Percentiles rank a stretch among this genome's conserved stretches.
phyloP scores from a whole-genome alignment of 2,329 filamentous ascomycete genomes.

The Calonectria pseudoreteaudii region DNA sequence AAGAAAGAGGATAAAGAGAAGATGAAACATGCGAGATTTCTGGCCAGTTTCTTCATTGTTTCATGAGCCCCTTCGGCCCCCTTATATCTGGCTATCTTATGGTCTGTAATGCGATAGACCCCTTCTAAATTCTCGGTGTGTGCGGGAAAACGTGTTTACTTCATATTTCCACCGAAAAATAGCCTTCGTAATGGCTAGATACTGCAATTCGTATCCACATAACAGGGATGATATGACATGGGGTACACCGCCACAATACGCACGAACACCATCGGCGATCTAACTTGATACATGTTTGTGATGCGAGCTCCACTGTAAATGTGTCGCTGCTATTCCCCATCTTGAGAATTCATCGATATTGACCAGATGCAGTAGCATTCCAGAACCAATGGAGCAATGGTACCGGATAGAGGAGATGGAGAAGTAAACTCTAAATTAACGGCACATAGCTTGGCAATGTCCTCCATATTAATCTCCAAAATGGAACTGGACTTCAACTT shows the following conservation, averaged over 20 bases:
- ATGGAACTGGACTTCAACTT: too few species aligned
- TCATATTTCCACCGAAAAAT: neutral
- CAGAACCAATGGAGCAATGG: neutral
- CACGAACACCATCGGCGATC: neutral
- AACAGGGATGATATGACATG: neutral
- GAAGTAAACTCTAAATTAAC: neutral
- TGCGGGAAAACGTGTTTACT: neutral
- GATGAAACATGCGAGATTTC: neutral
- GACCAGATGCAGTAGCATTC: neutral
- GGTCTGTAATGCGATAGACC: too few species aligned
- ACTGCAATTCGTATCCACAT: neutral
- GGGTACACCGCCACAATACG: neutral
- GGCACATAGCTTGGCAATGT: neutral
- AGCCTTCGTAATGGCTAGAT: neutral
- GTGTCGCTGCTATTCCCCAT: neutral
- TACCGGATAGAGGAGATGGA: neutral
- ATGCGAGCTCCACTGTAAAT: neutral
- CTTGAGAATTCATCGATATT: neutral
- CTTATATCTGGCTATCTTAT: neutral
- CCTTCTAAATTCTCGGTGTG: neutral
- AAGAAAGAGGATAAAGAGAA: neutral
- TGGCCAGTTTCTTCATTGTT: neutral
- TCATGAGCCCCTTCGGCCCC: neutral
- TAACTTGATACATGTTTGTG: neutral
- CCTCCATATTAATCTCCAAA: neutral